Conservation (phyloP, 192 early-diverging fungal genomes). For the Glomus cerebriforme region DNA sequence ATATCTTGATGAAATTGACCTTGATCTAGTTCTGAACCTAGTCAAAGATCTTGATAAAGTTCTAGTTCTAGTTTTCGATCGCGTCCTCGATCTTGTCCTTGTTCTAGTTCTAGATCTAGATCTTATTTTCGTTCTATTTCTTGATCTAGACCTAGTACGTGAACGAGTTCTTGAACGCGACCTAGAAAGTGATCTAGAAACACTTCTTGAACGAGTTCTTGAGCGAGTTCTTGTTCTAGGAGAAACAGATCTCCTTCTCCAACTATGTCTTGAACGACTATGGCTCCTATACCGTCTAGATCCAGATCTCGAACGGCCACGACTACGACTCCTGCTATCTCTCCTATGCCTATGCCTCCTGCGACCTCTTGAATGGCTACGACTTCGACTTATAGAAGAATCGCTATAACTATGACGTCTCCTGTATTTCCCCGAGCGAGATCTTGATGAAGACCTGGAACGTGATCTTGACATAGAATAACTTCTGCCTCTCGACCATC, state of each 20-base stretch:
- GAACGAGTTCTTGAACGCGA: constrained; percentile 14
- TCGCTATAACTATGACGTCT: constrained; percentile 25
- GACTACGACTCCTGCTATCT: constrained; percentile 16
- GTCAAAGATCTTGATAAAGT: background rate
- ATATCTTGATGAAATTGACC: constrained; percentile 9
- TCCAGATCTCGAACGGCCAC: constrained; percentile 8
- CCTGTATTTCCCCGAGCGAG: constrained; percentile 11
- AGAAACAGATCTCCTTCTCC: background rate
- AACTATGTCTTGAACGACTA: constrained; percentile 17
- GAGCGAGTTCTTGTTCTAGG: constrained; percentile 2
- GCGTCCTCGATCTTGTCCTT: constrained; percentile 19
- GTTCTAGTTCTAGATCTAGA: constrained; percentile 15
- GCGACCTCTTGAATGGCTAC: constrained; percentile 12
- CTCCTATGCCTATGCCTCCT: constrained; percentile 10
- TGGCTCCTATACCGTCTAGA: constrained; percentile 26
- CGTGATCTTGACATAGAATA: constrained; percentile 20
- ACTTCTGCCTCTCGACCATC: constrained; percentile 29
- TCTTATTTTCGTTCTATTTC: background rate
- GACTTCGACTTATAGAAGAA: constrained; percentile 22
- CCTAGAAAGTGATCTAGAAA: constrained; percentile 1
- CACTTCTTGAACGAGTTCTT: constrained; percentile 9
- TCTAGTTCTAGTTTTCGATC: constrained; percentile 6
- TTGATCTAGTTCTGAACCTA: constrained; percentile 17
- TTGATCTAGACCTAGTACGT: background rate
- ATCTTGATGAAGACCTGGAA: constrained; percentile 8